Conservation (phyloP, 2,329 filamentous ascomycete genomes). For the Alternaria dauci region DNA sequence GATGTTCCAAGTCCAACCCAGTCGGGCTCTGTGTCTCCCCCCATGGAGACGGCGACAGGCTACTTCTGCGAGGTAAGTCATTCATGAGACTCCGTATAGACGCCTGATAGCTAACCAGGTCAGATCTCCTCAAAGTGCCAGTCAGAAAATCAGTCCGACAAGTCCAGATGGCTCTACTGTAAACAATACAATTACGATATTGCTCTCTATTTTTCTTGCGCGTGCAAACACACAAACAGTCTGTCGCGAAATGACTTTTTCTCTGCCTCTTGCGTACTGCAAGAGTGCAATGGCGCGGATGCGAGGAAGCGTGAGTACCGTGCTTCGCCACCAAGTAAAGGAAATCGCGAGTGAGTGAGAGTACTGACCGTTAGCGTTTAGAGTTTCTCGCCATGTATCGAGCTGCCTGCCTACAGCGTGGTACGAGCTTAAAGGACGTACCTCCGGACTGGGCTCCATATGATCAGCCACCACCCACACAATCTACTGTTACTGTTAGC, state of each 20-base stretch:
- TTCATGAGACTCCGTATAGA: not conserved
- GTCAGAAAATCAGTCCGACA: not conserved
- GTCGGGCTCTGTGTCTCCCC: too few species aligned
- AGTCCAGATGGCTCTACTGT: slow-evolving; percentile 3
- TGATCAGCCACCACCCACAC: not conserved
- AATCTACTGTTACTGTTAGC: not conserved
- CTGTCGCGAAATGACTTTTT: slow-evolving; percentile 14
- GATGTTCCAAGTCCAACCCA: not conserved
- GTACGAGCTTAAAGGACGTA: slow-evolving; percentile 4
- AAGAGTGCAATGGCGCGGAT: slow-evolving; percentile 7
- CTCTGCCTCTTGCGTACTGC: slow-evolving; percentile 13
- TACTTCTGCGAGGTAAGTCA: not conserved
- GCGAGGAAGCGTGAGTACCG: slow-evolving; percentile 13
- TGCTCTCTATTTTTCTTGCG: slow-evolving; percentile 11
- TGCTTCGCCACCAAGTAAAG: not conserved
- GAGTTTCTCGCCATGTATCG: slow-evolving; percentile 14
- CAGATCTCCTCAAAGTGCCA: slow-evolving; percentile 15
- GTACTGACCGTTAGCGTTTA: slow-evolving; percentile 10
- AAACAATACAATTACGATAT: not conserved
- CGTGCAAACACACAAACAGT: slow-evolving; percentile 1
- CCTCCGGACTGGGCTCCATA: slow-evolving; percentile 16
- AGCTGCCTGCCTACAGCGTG: slow-evolving; percentile 1
- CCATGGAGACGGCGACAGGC: not conserved
- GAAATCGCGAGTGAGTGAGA: not conserved
- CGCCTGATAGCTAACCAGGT: not conserved